Evolutionary conservation across 805 yeast species (phyloP), one percentile per base, ranked within the genome.

Genomic region (Starmerella stellata): DNA sequence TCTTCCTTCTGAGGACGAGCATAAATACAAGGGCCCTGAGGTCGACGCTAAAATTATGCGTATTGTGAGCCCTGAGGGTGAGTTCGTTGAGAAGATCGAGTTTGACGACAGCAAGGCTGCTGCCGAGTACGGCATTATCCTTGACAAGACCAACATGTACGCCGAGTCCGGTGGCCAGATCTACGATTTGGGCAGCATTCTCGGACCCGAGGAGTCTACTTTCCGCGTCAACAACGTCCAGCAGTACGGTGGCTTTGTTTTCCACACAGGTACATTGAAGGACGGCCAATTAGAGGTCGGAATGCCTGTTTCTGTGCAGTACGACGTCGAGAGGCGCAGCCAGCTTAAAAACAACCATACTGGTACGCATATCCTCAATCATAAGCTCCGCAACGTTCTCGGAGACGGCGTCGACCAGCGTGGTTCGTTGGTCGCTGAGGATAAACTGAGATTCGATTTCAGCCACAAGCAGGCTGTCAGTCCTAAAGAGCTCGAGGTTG

Each of bases 91-190:
- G 27, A 41, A 54, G 4, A 56, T 63, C 21, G 49, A 53, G 38
- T 63, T 62, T 44, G 65, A 64, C 35, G n/a, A n/a, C n/a, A n/a
- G n/a, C n/a, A n/a, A n/a, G n/a, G 19, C 33, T 13, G 31, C 16
- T 4, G 52, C 64, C 30, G 82, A 79, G 57, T 62, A 68, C 48
- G 99, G 99, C 58, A 61, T 90, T 38, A 58, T 90, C 36, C 66
- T 90, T 43, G 92, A 90, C 57, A 78, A 73, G 59, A 81, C 96
- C 20, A 90, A 92, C 58, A 82, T 90, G 62, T 90, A 90, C 56
- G 96, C 98, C 37, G 99, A 90, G 65, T 92, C 81, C 62, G 99
- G 99, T 73, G 99, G 99, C 55, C 99, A 90, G 68, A 95, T 83
- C 61, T 78, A 69, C 55, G 99, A 90, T 58, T 78, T 92, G 32